Evolutionary conservation across 257 asterid species (phyloP).

Genomic region (Ajuga chamaepitys): DNA sequence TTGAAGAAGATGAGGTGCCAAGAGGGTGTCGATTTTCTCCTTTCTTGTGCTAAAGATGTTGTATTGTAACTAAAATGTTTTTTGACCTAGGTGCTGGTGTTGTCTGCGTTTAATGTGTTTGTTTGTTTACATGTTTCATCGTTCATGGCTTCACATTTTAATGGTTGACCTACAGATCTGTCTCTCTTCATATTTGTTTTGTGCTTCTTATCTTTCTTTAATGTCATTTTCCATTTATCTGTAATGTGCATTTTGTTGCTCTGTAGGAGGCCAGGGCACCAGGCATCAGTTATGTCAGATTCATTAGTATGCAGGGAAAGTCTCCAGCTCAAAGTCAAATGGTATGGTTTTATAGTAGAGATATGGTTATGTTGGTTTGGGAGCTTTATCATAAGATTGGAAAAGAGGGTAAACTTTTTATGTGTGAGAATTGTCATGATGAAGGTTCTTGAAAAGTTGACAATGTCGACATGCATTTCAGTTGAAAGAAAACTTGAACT

Average conservation of each 20-base stretch:
- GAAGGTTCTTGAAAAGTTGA: conserved; percentile 10
- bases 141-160: not conserved
- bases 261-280: conserved; percentile 38
- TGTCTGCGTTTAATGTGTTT: not conserved
- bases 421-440: not conserved
- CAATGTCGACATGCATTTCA: not conserved
- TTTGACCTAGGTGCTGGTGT: not conserved
- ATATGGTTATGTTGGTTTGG: not conserved
- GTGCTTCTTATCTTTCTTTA: not conserved
- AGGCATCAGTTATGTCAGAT: conserved; percentile 38
- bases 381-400: conserved; percentile 1
- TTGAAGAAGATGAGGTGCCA: not conserved
- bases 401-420: not conserved
- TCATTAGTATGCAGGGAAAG: conserved; percentile 47
- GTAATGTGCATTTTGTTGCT: conserved; percentile 12
- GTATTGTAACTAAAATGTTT: not conserved
- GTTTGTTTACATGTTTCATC: not conserved
- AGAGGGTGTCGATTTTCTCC: not conserved
- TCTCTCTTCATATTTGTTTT: not conserved
- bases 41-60: not conserved
- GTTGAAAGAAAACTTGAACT: not conserved
- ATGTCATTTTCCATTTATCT: conserved; percentile 4
- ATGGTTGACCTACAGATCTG: not conserved
- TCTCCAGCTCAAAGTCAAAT: conserved; percentile 49
- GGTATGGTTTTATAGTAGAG: conserved; percentile 34